Evolutionary conservation across 2,329 filamentous ascomycete genomes (phyloP).

Genomic region (Teratosphaeria zuluensis): DNA sequence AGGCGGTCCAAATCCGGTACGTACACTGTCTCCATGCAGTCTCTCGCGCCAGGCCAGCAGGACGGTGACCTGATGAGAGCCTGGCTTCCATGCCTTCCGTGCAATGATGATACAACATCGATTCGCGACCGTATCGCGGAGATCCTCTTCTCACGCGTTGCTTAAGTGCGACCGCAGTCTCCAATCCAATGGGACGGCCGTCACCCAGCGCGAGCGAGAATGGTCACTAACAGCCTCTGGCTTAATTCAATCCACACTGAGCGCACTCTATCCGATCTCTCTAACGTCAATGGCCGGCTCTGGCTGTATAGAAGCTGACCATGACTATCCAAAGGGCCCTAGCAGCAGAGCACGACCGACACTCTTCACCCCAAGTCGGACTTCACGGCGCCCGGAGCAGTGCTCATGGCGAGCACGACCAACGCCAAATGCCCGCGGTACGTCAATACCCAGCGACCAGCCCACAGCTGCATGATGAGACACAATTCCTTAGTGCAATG

Average conservation of each 20-base stretch:
- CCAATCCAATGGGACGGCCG: neutral
- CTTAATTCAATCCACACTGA: neutral
- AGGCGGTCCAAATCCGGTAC: no score
- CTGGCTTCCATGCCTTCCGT: no score
- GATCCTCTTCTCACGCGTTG: no score
- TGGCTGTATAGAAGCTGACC: neutral
- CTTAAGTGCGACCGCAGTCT: no score
- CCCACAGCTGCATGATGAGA: neutral
- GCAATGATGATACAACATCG: no score
- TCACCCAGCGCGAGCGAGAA: neutral
- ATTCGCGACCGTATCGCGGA: no score
- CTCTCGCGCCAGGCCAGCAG: no score
- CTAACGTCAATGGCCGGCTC: neutral
- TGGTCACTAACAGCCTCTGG: neutral
- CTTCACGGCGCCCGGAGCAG: neutral
- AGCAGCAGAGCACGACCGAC: neutral
- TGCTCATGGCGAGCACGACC: neutral
- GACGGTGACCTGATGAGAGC: no score
- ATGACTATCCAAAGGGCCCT: neutral
- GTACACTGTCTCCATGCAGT: no score
- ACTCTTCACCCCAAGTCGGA: neutral
- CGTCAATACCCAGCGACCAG: neutral
- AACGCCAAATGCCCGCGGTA: neutral
- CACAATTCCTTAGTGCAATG: neutral
- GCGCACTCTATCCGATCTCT: neutral